phyloP scores from a whole-genome alignment of 768 basidiomycete species.

The Heimioporus sp. region DNA sequence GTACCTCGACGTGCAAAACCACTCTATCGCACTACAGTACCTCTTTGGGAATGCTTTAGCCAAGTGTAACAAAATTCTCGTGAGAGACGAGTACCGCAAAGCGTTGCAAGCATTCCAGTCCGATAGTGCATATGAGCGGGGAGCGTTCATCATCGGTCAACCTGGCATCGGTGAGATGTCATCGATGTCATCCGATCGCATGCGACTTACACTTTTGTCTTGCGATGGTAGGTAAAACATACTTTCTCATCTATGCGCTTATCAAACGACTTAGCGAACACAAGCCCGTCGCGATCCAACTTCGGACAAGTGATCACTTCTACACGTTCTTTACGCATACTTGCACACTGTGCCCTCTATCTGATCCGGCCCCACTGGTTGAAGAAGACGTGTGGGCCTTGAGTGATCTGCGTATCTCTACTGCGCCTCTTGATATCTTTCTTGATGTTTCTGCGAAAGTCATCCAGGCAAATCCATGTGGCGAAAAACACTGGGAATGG shows the following conservation, averaged over 20 bases:
- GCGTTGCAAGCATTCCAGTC: no score
- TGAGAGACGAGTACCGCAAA: no score
- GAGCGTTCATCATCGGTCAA: not conserved
- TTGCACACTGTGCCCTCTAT: not conserved
- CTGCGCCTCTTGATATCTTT: not conserved
- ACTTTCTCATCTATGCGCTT: not conserved
- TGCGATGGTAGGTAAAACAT: not conserved
- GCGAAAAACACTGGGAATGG: not conserved
- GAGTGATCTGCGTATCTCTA: not conserved
- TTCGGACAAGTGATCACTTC: not conserved
- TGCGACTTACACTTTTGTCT: not conserved
- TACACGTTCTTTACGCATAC: not conserved
- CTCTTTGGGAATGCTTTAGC: no score
- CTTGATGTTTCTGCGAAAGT: no score
- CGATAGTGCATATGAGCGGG: not conserved
- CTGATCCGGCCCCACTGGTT: not conserved
- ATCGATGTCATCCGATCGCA: not conserved
- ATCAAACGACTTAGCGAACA: no score
- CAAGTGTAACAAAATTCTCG: no score
- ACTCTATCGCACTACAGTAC: no score
- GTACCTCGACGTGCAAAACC: no score
- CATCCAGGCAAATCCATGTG: not conserved
- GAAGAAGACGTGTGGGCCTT: not conserved
- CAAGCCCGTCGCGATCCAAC: no score
- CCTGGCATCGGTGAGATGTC: not conserved